Percentiles rank a stretch among this genome's conserved stretches.
These are phyloP conservation scores for Salix dunnii DNA, from an alignment of 345 rosid genomes.

Conservation along the genomic window DNA sequence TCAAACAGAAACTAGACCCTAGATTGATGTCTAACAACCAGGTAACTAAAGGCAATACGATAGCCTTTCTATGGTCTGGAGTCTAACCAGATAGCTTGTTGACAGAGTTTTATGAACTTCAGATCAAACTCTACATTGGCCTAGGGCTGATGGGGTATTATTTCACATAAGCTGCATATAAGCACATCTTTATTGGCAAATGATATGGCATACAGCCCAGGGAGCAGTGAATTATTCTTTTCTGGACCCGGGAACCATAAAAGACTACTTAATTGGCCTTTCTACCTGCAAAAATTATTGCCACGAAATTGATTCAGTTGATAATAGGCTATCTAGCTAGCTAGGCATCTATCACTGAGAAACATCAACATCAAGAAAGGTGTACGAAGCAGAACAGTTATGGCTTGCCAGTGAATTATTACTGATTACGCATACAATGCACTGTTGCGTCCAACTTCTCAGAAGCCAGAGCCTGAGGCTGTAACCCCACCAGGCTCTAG, in stretches of 20 bases:
- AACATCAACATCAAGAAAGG: constrained; percentile 8
- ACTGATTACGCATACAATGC: constrained; percentile 21
- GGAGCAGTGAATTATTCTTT: background rate
- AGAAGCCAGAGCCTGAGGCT: constrained; percentile 3
- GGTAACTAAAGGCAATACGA: too few relatives aligned
- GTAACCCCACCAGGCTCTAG: background rate
- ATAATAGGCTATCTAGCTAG: too few relatives aligned
- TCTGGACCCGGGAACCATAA: background rate
- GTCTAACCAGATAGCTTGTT: too few relatives aligned
- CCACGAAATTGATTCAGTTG: background rate
- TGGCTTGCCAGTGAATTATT: constrained; percentile 29
- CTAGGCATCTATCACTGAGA: background rate
- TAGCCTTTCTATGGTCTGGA: too few relatives aligned
- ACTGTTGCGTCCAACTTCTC: constrained; percentile 11
- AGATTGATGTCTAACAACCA: too few relatives aligned
- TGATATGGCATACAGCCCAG: background rate
- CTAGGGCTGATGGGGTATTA: background rate
- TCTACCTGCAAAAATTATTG: too few relatives aligned
- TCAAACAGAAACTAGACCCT: too few relatives aligned
- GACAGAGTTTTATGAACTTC: too few relatives aligned
- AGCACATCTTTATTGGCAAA: too few relatives aligned
- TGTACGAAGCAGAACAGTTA: background rate
- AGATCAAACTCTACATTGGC: background rate
- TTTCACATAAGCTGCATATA: background rate
- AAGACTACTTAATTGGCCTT: background rate